phyloP scores from a whole-genome alignment of 2,329 filamentous ascomycete species.

The Periconia sp. region DNA sequence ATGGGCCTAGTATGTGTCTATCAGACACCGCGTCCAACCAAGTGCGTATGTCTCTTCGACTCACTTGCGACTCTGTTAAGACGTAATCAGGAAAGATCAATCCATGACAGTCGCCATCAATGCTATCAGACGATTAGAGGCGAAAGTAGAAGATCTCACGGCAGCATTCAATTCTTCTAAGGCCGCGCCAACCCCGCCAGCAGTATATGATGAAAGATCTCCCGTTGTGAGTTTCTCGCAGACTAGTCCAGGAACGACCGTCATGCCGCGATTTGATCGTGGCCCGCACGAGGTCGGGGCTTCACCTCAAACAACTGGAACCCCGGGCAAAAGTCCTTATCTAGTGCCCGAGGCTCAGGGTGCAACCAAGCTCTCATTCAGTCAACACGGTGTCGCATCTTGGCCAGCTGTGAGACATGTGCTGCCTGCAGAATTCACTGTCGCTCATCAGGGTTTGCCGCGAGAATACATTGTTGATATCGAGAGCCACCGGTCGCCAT shows the following conservation, averaged over 20 bases:
- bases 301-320: constrained; percentile 33
- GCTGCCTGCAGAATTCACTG: constrained; percentile 51
- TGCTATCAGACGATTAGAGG: constrained; percentile 59
- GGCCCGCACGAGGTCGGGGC: constrained; percentile 28
- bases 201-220: constrained; percentile 30
- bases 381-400: constrained; percentile 57
- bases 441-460: constrained; percentile 46
- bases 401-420: constrained; percentile 56
- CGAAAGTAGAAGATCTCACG: constrained; percentile 58
- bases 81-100: constrained; percentile 55
- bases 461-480: constrained; percentile 58
- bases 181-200: constrained; percentile 4
- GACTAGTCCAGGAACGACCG: constrained; percentile 28
- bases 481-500: constrained; percentile 53
- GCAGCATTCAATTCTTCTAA: constrained; percentile 38
- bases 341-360: constrained; percentile 20
- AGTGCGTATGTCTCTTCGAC: constrained; percentile 45
- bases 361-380: constrained; percentile 54
- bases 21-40: constrained; percentile 60
- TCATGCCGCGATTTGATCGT: constrained; percentile 22
- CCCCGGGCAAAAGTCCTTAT: constrained; percentile 31
- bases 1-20: constrained; percentile 59
- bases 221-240: constrained; percentile 35
- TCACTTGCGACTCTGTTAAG: neutral
- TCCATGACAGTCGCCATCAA: constrained; percentile 62